Percentiles rank a stretch among this genome's conserved stretches.
Conservation (phyloP, 164 flowering plant genomes). For the Warburgia ugandensis region DNA sequence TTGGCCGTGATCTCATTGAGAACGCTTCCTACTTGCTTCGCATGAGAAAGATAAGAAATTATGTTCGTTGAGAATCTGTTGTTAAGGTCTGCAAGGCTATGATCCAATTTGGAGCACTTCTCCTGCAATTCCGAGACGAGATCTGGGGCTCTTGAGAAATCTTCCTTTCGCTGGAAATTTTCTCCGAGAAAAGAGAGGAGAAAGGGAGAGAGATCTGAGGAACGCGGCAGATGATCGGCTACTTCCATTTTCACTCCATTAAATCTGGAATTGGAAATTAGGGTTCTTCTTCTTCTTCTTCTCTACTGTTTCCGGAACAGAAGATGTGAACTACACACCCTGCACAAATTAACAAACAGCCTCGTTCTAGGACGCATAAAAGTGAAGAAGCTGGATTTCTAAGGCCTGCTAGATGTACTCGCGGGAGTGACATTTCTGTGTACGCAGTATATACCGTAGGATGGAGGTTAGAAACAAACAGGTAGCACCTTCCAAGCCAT, state of each 20-base stretch:
- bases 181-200: constrained; percentile 34
- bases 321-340: too few species aligned
- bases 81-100: constrained; percentile 28
- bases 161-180: constrained; percentile 21
- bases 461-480: too few species aligned
- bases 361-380: too few species aligned
- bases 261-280: too few species aligned
- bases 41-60: constrained; percentile 35
- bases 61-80: constrained; percentile 29
- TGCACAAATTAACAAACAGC: too few species aligned
- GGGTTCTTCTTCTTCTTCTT: too few species aligned
- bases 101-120: constrained; percentile 36
- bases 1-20: constrained; percentile 24
- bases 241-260: constrained; percentile 9
- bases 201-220: constrained; percentile 35
- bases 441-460: too few species aligned
- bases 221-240: constrained; percentile 22
- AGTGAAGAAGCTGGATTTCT: too few species aligned
- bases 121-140: constrained; percentile 38
- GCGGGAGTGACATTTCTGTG: too few species aligned
- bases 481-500: too few species aligned
- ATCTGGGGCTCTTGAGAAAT: constrained; percentile 26
- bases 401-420: too few species aligned
- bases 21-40: constrained; percentile 23
- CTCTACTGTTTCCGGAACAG: too few species aligned